phyloP scores from a whole-genome alignment of 2,329 filamentous ascomycete genomes.

The Aureobasidium namibiae region DNA sequence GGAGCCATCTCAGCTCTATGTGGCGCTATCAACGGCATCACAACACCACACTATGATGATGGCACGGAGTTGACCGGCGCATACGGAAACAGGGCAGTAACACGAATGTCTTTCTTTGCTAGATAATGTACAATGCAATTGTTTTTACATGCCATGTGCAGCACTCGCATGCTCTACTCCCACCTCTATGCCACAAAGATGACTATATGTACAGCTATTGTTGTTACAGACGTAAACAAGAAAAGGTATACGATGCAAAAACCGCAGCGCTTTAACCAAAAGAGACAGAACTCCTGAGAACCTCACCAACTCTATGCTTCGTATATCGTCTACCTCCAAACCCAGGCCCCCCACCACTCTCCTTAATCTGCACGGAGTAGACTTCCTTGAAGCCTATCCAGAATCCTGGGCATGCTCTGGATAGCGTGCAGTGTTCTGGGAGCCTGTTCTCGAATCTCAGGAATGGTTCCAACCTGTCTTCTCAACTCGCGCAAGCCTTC shows the following conservation, averaged over 20 bases:
- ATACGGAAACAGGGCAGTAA: neutral
- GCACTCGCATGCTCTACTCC: neutral
- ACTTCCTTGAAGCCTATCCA: constrained; percentile 19
- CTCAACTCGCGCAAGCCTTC: constrained; percentile 20
- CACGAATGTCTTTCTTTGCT: neutral
- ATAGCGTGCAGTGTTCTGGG: constrained; percentile 35
- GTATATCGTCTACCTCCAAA: neutral
- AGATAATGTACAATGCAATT: neutral
- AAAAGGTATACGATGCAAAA: neutral
- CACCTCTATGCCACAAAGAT: neutral
- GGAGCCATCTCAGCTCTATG: neutral
- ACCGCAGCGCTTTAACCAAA: neutral
- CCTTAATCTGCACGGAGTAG: neutral
- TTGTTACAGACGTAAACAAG: neutral
- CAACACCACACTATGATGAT: neutral
- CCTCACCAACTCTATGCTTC: neutral
- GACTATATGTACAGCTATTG: constrained; percentile 8
- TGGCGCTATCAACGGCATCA: neutral
- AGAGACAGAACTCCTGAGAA: neutral
- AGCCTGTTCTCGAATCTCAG: constrained; percentile 26
- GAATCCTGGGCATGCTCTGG: constrained; percentile 34
- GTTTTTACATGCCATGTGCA: neutral
- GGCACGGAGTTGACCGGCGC: neutral
- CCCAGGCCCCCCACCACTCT: neutral
- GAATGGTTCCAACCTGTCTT: constrained; percentile 22